phyloP scores from a whole-genome alignment of 805 yeast species.

The Torulaspora gathmanii region DNA sequence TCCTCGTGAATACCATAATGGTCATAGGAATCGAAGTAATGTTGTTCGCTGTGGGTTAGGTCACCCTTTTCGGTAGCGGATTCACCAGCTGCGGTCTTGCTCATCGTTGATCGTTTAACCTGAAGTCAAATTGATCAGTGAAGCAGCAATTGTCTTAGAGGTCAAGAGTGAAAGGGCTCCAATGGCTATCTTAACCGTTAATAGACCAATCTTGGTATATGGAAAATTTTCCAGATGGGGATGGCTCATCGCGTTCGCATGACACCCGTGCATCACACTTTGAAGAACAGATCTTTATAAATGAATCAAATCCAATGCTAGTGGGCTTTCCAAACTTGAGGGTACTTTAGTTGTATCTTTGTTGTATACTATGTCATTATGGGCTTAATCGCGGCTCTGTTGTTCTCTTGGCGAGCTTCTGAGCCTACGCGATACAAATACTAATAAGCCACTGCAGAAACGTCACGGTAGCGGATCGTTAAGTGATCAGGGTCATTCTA shows the following conservation, averaged over 20 bases:
- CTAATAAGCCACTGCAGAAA: no score
- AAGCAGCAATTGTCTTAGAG: neutral
- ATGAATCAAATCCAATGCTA: no score
- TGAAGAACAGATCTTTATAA: neutral
- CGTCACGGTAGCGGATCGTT: neutral
- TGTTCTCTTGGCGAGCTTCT: no score
- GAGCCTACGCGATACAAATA: no score
- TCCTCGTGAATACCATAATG: constrained; percentile 98
- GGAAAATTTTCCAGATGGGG: constrained; percentile 5
- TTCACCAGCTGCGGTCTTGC: constrained; percentile 20
- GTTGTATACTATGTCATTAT: no score
- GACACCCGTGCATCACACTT: neutral
- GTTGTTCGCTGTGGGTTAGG: constrained; percentile 78
- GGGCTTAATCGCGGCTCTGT: no score
- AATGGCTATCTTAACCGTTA: neutral
- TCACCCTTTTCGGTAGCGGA: constrained; percentile 64
- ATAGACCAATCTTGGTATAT: neutral
- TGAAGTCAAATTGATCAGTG: neutral
- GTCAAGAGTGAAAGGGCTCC: neutral
- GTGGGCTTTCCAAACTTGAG: no score
- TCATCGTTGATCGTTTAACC: neutral
- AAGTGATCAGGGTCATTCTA: constrained; percentile 20
- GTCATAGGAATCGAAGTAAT: constrained; percentile 91
- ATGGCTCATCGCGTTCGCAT: constrained; percentile 3
- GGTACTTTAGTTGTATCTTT: neutral